A percentile compares a stretch with the other conserved stretches of the same genome.
These are phyloP conservation scores for Aspergillus affinis DNA, from an alignment of 495 filamentous ascomycete species.

Conservation along the genomic window DNA sequence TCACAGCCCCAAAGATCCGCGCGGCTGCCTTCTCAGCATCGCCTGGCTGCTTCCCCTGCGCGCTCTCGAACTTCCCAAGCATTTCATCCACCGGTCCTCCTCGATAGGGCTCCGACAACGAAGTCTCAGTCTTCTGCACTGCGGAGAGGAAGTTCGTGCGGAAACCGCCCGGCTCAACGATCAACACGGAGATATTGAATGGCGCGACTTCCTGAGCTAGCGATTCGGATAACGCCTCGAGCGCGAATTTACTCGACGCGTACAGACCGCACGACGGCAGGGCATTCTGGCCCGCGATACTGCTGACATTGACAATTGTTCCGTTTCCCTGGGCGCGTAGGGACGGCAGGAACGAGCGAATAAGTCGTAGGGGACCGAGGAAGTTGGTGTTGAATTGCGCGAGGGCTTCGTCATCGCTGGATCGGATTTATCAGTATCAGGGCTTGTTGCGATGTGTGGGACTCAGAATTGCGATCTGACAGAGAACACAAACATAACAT, in stretches of 20 bases:
- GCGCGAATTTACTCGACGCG: conserved; percentile 27
- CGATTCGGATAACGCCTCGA: conserved; percentile 28
- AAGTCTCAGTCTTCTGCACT: conserved; percentile 7
- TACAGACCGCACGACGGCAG: conserved; percentile 22
- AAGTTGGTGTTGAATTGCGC: conserved; percentile 51
- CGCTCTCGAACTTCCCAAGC: conserved; percentile 10
- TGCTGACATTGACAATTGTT: conserved; percentile 48
- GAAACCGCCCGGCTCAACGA: conserved; percentile 40
- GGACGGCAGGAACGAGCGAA: conserved; percentile 38
- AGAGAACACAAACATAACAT: background rate
- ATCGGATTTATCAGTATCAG: background rate
- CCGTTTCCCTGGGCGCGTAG: conserved; percentile 40
- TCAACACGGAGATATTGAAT: conserved; percentile 31
- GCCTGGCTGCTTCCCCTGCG: conserved; percentile 33
- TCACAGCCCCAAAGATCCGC: conserved; percentile 47
- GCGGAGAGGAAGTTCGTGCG: conserved; percentile 26
- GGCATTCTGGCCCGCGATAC: conserved; percentile 17
- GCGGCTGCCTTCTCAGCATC: conserved; percentile 44
- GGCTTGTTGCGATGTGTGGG: background rate
- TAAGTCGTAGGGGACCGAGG: conserved; percentile 44
- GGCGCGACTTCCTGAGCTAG: conserved; percentile 26
- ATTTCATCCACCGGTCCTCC: conserved; percentile 11
- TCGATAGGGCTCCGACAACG: conserved; percentile 11
- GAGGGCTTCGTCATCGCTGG: conserved; percentile 36
- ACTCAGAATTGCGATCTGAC: background rate